Evolutionary conservation across 495 filamentous ascomycete genomes (phyloP).

Genomic region (Margaritispora aquatica): DNA sequence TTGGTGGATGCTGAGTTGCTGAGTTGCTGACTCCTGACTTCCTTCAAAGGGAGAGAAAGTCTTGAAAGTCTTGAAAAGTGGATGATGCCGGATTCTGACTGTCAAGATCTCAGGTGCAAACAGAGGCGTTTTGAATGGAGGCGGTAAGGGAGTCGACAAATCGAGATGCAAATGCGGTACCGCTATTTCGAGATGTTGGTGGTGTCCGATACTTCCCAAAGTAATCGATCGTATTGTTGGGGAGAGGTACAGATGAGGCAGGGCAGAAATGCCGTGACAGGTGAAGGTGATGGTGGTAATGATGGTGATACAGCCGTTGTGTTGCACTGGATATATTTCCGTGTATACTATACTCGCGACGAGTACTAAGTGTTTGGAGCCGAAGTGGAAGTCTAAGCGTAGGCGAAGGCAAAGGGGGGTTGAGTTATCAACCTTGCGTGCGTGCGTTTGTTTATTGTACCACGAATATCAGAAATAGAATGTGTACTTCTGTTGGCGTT

Average conservation of each 20-base stretch:
- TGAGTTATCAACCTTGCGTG: too few species aligned
- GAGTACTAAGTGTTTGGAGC: too few species aligned
- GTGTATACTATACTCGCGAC: too few species aligned
- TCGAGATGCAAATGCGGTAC: conserved; percentile 2
- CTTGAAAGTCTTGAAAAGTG: too few species aligned
- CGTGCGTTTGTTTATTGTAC: too few species aligned
- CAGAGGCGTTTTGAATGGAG: not conserved
- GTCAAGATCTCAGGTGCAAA: not conserved
- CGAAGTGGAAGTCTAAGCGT: too few species aligned
- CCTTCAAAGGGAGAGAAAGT: too few species aligned
- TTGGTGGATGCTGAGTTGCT: not conserved
- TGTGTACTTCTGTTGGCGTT: not conserved
- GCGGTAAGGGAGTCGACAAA: conserved; percentile 12
- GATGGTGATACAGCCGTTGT: not conserved
- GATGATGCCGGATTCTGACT: not conserved
- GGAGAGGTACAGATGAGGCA: not conserved
- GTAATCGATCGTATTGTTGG: not conserved
- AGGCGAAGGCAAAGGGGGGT: too few species aligned
- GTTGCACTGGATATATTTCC: not conserved
- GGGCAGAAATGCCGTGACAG: not conserved
- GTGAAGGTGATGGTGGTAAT: too few species aligned
- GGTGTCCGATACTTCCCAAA: not conserved
- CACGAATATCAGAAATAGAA: too few species aligned
- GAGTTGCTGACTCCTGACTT: too few species aligned
- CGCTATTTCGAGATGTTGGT: conserved; percentile 10